A percentile compares a stretch with the other conserved stretches of the same genome.
Evolutionary conservation across 306 rosid species (phyloP).

Genomic region (Prunus davidiana): DNA sequence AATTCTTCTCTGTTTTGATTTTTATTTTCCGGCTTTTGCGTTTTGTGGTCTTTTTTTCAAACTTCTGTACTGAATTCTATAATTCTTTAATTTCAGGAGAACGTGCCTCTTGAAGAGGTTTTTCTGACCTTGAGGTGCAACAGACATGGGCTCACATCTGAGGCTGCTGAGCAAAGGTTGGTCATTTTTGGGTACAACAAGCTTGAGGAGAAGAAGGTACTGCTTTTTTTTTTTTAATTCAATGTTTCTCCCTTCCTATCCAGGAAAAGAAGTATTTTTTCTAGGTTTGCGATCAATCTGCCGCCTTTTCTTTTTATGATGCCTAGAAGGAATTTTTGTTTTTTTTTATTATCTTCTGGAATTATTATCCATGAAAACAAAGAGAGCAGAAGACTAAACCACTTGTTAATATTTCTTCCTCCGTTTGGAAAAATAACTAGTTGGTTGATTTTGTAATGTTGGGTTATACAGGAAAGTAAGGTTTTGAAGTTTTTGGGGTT

Average conservation of each 20-base stretch:
- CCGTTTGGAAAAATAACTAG: background rate
- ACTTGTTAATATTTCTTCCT: background rate
- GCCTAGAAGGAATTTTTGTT: background rate
- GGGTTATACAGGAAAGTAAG: conserved; percentile 63
- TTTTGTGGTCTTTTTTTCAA: background rate
- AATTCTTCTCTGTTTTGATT: background rate
- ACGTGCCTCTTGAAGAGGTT: conserved; percentile 74
- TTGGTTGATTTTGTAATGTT: conserved; percentile 4
- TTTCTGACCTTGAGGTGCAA: conserved; percentile 64
- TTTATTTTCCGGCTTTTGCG: background rate
- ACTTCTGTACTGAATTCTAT: background rate
- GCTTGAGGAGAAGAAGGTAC: conserved; percentile 77
- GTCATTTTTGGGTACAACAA: conserved; percentile 73
- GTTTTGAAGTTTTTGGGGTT: conserved; percentile 74
- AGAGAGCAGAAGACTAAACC: no score
- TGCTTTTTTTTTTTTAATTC: background rate
- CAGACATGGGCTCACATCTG: conserved; percentile 58
- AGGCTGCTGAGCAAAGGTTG: conserved; percentile 63
- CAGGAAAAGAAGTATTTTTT: no score
- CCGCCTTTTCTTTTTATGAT: background rate
- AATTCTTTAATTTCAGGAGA: conserved; percentile 44
- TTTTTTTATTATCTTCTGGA: background rate
- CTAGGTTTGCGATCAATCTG: no score
- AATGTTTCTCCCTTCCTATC: no score
- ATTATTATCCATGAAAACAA: background rate